Base-by-base conservation (phyloP, 192 early-diverging fungal species). In the Podila horticola region DNA sequence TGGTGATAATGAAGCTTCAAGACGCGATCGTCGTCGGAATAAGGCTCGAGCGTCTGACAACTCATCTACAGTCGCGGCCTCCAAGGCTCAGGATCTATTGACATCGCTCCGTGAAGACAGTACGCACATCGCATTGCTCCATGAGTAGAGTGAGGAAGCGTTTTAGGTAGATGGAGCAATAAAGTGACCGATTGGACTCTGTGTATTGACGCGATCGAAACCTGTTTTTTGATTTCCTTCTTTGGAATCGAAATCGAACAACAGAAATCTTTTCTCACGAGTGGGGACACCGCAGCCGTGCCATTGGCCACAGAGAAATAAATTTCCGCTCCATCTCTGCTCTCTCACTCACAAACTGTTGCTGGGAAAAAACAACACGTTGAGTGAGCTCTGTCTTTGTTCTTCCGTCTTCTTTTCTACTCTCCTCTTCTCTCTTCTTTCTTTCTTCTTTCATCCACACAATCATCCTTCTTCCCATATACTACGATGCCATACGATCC, bases 401-500 rank as follows among this genome's bases (percentile, higher is more conserved):
- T 55, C 52, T 55, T 26, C 12, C 20, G 20, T 26, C 52, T 55
- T 55, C 52, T 55, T 55, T 55, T 55, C 17, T 26, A 24, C 8
- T 55, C 4, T 52, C 22, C 51, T 52, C 22, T 55, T 22, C 24
- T 55, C 52, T 55, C 24, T 26, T 26, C 52, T 45, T 8, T 12
- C 11, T 45, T 10, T 36, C 9, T 36, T 7, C n/a, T 52, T 52
- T 22, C 50, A 52, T 52, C 50, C 50, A 52, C 50, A 17, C 50
- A 20, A 15, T 22, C 50, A 55, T 24, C 52, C 19, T 10, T 45
- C 45, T 2, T 24, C 57, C 38, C 20, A 69, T 41, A 70, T 28
- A 28, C 24, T 55, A 69, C 67, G n/a, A 85, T 82, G 81, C 58
- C 74, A 34, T 85, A 86, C 72, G 97, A 98, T 82, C 95, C 94